Percentiles rank a stretch among this genome's conserved stretches.
phyloP scores from a whole-genome alignment of 192 early-diverging fungal genomes.

The Gaertneriomyces sp. region DNA sequence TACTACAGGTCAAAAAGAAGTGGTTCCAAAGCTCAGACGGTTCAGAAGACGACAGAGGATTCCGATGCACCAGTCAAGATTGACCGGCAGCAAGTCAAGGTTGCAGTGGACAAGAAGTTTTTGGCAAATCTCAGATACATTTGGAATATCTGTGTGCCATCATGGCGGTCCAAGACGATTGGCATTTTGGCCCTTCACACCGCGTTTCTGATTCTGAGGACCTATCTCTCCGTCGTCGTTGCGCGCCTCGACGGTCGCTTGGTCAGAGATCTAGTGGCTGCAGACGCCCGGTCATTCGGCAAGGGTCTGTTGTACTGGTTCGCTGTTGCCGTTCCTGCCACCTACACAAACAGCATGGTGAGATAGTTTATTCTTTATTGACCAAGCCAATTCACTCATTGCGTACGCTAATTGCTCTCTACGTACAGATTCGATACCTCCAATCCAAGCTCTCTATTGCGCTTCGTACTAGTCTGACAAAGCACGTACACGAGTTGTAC shows the following conservation, averaged over 20 bases:
- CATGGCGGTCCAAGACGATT: conserved; percentile 73
- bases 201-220: conserved; percentile 81
- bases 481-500: conserved; percentile 83
- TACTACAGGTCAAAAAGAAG: neutral
- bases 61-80: conserved; percentile 34
- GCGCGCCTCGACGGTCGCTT: conserved; percentile 90
- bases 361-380: neutral
- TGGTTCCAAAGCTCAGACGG: neutral
- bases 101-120: conserved; percentile 47
- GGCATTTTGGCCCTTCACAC: conserved; percentile 77
- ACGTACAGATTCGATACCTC: conserved; percentile 22
- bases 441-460: conserved; percentile 51
- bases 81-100: conserved; percentile 40
- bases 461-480: conserved; percentile 64
- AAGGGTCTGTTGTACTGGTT: conserved; percentile 86
- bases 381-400: conserved; percentile 60
- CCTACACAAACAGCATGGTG: conserved; percentile 96
- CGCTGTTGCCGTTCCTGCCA: conserved; percentile 89
- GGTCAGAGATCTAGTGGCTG: conserved; percentile 86
- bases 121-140: conserved; percentile 56
- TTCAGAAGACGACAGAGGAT: conserved; percentile 1
- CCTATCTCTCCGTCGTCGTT: conserved; percentile 88
- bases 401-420: conserved; percentile 73
- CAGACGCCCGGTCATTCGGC: conserved; percentile 79
- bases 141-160: conserved; percentile 78